Conservation (phyloP, 371 early-diverging fungal species). For the Mortierella sp. region DNA sequence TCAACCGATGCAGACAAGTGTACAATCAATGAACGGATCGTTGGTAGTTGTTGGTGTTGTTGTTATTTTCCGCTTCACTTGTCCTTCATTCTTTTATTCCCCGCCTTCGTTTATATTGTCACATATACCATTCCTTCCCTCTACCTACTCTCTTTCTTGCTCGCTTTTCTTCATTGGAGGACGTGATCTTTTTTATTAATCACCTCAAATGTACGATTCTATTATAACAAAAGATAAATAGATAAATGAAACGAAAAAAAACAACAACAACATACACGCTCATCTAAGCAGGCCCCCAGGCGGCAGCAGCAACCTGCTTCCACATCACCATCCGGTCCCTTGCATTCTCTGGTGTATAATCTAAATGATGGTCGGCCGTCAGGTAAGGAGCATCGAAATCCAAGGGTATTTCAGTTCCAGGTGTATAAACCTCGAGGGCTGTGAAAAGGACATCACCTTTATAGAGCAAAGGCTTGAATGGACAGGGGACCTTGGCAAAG, state of each 20-base stretch:
- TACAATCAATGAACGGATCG: too few relatives aligned
- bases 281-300: slow-evolving; percentile 8
- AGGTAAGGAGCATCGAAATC: neutral
- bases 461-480: slow-evolving; percentile 7
- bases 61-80: too few relatives aligned
- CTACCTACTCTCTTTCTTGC: too few relatives aligned
- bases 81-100: too few relatives aligned
- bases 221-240: neutral
- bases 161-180: too few relatives aligned
- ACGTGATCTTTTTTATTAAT: neutral
- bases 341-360: slow-evolving; percentile 14
- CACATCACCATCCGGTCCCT: slow-evolving; percentile 13
- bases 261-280: too few relatives aligned
- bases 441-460: neutral
- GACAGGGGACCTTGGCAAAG: neutral
- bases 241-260: neutral
- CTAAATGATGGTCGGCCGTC: slow-evolving; percentile 9
- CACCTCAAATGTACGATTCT: too few relatives aligned
- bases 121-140: too few relatives aligned
- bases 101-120: too few relatives aligned
- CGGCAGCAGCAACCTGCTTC: slow-evolving; percentile 10
- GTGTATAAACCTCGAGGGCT: neutral
- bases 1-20: too few relatives aligned
- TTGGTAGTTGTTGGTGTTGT: too few relatives aligned
- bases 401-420: neutral